phyloP scores from a whole-genome alignment of 2,329 filamentous ascomycete genomes.

The Dactylella cylindrospora region DNA sequence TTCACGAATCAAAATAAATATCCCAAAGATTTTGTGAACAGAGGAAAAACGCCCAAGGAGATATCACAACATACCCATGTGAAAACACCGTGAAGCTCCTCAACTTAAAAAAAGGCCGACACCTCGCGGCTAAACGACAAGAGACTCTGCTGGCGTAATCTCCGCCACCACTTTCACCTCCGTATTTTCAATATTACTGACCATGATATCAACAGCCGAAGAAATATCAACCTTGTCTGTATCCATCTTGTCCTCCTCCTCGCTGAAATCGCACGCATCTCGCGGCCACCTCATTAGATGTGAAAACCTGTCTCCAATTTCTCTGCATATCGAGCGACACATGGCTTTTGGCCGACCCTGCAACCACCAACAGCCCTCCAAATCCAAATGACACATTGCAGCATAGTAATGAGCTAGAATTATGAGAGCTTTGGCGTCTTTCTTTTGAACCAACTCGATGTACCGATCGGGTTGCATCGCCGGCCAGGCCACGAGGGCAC shows the following conservation, averaged over 20 bases:
- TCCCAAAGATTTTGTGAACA: too few relatives aligned
- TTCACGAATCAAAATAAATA: too few relatives aligned
- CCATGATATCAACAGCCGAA: conserved; percentile 20
- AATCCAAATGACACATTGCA: conserved; percentile 37
- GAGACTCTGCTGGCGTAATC: too few relatives aligned
- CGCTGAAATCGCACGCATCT: conserved; percentile 20
- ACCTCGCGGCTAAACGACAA: too few relatives aligned
- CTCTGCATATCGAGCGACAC: conserved; percentile 34
- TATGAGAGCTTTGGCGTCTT: conserved; percentile 36
- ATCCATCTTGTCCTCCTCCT: neutral
- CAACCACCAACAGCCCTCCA: conserved; percentile 36
- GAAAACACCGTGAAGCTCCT: too few relatives aligned
- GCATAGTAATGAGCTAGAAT: conserved; percentile 41
- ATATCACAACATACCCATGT: too few relatives aligned
- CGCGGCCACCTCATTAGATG: conserved; percentile 37
- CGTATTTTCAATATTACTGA: too few relatives aligned
- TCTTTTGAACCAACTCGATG: conserved; percentile 30
- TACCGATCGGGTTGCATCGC: conserved; percentile 40
- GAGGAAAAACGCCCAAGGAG: too few relatives aligned
- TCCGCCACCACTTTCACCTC: too few relatives aligned
- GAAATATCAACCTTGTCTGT: neutral
- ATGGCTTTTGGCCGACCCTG: conserved; percentile 32
- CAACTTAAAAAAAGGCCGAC: too few relatives aligned
- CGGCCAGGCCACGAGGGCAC: conserved; percentile 38
- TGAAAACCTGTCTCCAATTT: conserved; percentile 22